Conservation (phyloP, 805 yeast genomes). For the Danielozyma ontarioensis region DNA sequence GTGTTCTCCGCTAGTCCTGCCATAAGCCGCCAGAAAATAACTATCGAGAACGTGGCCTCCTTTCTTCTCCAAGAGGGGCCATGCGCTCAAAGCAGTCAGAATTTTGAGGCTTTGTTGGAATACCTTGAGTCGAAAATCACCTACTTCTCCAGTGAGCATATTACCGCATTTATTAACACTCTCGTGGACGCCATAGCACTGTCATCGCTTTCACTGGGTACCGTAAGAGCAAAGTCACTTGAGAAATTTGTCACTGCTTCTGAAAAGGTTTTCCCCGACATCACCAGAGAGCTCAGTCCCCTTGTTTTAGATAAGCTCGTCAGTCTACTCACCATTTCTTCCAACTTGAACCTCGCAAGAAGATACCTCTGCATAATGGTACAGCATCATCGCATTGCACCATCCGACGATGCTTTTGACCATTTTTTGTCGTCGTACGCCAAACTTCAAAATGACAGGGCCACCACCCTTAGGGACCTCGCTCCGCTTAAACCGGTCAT, state of each 20-base stretch:
- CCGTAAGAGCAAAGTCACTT: constrained; percentile 6
- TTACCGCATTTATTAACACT: constrained; percentile 8
- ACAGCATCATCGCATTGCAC: constrained; percentile 10
- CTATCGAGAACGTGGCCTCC: constrained; percentile 8
- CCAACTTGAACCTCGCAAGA: constrained; percentile 9
- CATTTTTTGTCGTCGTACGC: constrained; percentile 13
- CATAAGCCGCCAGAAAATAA: no score
- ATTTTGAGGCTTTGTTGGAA: constrained; percentile 8
- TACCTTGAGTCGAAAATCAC: constrained; percentile 7
- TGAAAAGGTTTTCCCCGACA: constrained; percentile 7
- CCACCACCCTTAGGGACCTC: constrained; percentile 15
- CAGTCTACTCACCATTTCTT: constrained; percentile 12
- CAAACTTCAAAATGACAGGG: constrained; percentile 5
- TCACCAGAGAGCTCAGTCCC: constrained; percentile 12
- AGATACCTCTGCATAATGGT: constrained; percentile 10
- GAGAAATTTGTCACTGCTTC: constrained; percentile 7
- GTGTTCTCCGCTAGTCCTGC: no score
- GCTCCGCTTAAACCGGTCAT: constrained; percentile 21
- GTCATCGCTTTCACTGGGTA: constrained; percentile 6
- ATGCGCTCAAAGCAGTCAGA: constrained; percentile 2
- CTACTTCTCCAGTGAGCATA: constrained; percentile 6
- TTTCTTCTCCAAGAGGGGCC: constrained; percentile 3
- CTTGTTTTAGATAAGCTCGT: constrained; percentile 20
- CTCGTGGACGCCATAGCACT: constrained; percentile 10
- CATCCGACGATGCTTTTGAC: constrained; percentile 17